Evolutionary conservation across 129 eudicot genomes (phyloP), one percentile per base, ranked within the genome.

Genomic region (Dittrichia graveolens): DNA sequence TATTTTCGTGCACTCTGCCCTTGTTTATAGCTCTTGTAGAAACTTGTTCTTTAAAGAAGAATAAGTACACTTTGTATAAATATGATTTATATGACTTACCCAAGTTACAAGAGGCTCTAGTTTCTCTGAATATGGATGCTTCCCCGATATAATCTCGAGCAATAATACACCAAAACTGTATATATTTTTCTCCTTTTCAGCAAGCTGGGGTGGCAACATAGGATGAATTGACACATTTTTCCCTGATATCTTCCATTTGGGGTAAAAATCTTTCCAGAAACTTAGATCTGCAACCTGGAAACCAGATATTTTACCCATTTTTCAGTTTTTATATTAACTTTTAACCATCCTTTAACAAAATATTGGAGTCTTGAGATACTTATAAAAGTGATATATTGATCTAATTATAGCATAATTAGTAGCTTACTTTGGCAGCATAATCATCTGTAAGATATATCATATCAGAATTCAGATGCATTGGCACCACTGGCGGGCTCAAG

Each of bases 381-480:
- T 24, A 24, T 24, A 24, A 24, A 24, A 24, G 31, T 24, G 31
- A 24, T n/a, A n/a, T n/a, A n/a, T 24, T 24, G 31, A 3, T 59
- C 8, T 67, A 46, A 66, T n/a, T 46, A 47, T 50, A 61, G 34
- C 53, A 12, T n/a, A 12, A 43, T 56, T 71, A 44, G 61, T 7
- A 59, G 56, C 92, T 14, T 87, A 92, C 96, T 82, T 92, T 92
- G 65, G 98, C 95, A 55, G 98, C 96, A 76, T 89, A 83, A 85
- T 92, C 96, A 24, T 89, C 95, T 3, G 96, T 92, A 62, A 92
- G 61, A 76, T 65, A 83, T 44, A 92, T 76, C 3, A 53, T 77
- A 16, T 61, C 42, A 34, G 96, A 76, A 61, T 71, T 77, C 75
- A 89, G 60, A 71, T 80, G 61, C 52, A 71, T 31, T 65, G 77